Evolutionary conservation across 2,329 filamentous ascomycete species (phyloP).

Genomic region (Polychaeton citri): DNA sequence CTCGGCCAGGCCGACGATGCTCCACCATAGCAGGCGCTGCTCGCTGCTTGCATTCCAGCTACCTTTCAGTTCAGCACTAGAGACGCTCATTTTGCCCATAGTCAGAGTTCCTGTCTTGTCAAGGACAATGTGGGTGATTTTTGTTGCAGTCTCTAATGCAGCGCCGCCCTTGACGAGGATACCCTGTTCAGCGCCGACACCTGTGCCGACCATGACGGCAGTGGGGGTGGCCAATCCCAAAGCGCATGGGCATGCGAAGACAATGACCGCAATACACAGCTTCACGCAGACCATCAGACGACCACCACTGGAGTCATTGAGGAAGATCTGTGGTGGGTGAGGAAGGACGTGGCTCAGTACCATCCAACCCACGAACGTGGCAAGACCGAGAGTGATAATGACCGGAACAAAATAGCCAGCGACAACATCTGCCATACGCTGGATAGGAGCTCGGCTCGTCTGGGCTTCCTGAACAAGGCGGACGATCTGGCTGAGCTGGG

Average conservation of each 20-base stretch:
- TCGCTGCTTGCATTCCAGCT: constrained; percentile 57
- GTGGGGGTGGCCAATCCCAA: constrained; percentile 93
- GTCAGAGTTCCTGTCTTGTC: constrained; percentile 97
- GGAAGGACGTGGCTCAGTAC: constrained; percentile 73
- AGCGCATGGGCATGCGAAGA: constrained; percentile 93
- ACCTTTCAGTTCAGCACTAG: constrained; percentile 51
- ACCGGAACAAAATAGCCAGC: constrained; percentile 89
- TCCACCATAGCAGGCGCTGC: constrained; percentile 77
- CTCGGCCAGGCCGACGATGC: constrained; percentile 87
- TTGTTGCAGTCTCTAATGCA: constrained; percentile 79
- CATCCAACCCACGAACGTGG: constrained; percentile 91
- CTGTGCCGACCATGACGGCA: constrained; percentile 98
- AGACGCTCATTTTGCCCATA: constrained; percentile 88
- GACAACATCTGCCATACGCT: constrained; percentile 77
- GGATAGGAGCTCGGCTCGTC: constrained; percentile 85
- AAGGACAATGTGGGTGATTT: constrained; percentile 77
- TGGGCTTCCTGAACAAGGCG: constrained; percentile 97
- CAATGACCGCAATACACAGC: constrained; percentile 95
- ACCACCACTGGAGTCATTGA: constrained; percentile 66
- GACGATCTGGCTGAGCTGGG: constrained; percentile 94
- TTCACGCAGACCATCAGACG: constrained; percentile 95
- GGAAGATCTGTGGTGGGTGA: constrained; percentile 80
- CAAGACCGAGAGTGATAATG: constrained; percentile 69
- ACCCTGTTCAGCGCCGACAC: constrained; percentile 84
- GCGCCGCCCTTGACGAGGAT: constrained; percentile 97